Base-by-base conservation (phyloP, 2,329 filamentous ascomycete species). In the Diplodia intermedia region DNA sequence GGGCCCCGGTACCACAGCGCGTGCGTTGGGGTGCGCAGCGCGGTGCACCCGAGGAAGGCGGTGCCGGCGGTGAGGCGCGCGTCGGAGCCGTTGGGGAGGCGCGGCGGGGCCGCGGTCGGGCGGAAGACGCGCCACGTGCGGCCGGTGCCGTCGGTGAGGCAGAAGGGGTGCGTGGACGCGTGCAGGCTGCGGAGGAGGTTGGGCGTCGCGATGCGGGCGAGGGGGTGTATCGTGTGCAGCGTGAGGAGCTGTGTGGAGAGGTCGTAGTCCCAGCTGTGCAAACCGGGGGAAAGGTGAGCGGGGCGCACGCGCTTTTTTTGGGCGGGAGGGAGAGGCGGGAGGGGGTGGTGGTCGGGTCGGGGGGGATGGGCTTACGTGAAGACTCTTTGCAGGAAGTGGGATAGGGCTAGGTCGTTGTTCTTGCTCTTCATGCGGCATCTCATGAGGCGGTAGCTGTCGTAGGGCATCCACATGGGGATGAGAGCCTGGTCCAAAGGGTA, bases 321-420 rank as follows among this genome's bases (percentile, higher is more conserved):
- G 33, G 33, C 2, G 9, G 8, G 33, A 36, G 50, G 2, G 23
- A 0, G 0, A 0, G 5, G 6, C 2, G 23, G 12, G 26, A 3
- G 49, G 14, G 5, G 23, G 26, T 8, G n/a, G n/a, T n/a, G n/a
- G n/a, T n/a, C n/a, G n/a, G n/a, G n/a, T n/a, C n/a, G n/a, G n/a
- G n/a, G n/a, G n/a, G n/a, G n/a, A n/a, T n/a, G n/a, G n/a, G 14
- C 50, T 31, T 31, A 9, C 18, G 18, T 20, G n/a, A 47, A 18
- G 5, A 47, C 11, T 15, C 2, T 43, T 3, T n/a, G 14, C 14
- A 7, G 8, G 4, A 7, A 15, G n/a, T n/a, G 18, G 8, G 1
- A 2, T 1, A 47, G 43, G 43, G 18, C 18, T 11, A 12, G 50
- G 26, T 15, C 7, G 11, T 7, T 9, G 5, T 11, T 7, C 3